These are phyloP conservation scores for Boechera stricta DNA, from an alignment of 345 rosid genomes.

Conservation along the genomic window DNA sequence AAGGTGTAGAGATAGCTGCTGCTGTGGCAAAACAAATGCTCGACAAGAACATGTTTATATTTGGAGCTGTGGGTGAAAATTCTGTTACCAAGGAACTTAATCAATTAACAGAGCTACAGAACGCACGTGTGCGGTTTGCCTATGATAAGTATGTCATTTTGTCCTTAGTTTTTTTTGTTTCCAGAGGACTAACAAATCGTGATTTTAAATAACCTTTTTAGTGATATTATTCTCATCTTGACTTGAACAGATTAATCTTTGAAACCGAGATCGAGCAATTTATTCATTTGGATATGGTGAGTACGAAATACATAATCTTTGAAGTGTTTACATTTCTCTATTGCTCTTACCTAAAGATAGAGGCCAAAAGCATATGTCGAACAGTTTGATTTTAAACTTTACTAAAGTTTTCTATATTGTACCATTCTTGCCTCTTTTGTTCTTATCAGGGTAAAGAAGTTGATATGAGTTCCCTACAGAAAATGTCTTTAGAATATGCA, in stretches of 20 bases:
- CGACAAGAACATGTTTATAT: conserved; percentile 65
- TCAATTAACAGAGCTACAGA: conserved; percentile 59
- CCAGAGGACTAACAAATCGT: neutral
- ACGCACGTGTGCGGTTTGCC: conserved; percentile 64
- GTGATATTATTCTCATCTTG: conserved; percentile 33
- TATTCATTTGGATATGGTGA: conserved; percentile 85
- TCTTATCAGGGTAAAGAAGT: conserved; percentile 60
- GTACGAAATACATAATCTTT: conserved; percentile 21
- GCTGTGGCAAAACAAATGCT: conserved; percentile 71
- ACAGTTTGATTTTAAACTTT: neutral
- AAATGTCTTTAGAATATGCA: conserved; percentile 62
- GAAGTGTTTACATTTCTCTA: conserved; percentile 20
- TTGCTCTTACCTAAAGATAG: neutral
- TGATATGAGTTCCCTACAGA: conserved; percentile 57
- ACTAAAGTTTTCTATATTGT: neutral
- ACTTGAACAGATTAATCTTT: conserved; percentile 58
- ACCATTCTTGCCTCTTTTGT: neutral
- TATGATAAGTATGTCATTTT: conserved; percentile 56
- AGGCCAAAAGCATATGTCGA: neutral
- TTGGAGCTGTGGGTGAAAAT: conserved; percentile 72
- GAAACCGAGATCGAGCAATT: conserved; percentile 61
- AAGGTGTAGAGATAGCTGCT: conserved; percentile 54
- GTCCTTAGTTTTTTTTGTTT: neutral
- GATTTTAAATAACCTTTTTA: neutral
- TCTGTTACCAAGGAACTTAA: conserved; percentile 53